Evolutionary conservation across 345 rosid genomes (phyloP).

Genomic region (Acer yangbiense): DNA sequence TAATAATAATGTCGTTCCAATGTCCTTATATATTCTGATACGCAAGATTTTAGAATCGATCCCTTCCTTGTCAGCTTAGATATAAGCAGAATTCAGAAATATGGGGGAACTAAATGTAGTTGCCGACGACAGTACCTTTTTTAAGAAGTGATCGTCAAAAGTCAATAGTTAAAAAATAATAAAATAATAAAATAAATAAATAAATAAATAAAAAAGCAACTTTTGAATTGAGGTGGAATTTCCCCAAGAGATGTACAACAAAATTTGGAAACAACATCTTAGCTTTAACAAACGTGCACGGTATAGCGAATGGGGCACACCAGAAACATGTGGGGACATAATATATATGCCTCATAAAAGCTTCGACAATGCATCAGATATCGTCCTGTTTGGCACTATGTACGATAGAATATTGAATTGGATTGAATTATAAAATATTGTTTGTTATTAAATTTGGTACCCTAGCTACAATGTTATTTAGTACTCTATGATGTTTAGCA

Average conservation of each 20-base stretch:
- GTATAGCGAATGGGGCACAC: not conserved
- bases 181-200: no score
- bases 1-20: not conserved
- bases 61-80: not conserved
- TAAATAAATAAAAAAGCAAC: not conserved
- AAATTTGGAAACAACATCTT: not conserved
- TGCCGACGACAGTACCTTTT: not conserved
- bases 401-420: no score
- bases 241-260: not conserved
- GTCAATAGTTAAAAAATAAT: no score
- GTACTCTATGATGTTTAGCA: no score
- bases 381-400: no score
- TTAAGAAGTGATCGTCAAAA: not conserved
- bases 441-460: no score
- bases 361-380: not conserved
- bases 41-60: not conserved
- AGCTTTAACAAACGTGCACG: conserved; percentile 16
- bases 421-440: no score
- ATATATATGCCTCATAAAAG: not conserved
- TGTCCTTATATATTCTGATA: no score
- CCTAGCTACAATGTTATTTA: no score
- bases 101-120: no score
- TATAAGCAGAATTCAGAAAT: no score
- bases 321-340: conserved; percentile 3
- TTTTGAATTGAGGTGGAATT: conserved; percentile 1